Percentiles rank a stretch among this genome's conserved stretches.
phyloP scores from a whole-genome alignment of 2,329 filamentous ascomycete genomes.

The Ceratocystis colombiana region DNA sequence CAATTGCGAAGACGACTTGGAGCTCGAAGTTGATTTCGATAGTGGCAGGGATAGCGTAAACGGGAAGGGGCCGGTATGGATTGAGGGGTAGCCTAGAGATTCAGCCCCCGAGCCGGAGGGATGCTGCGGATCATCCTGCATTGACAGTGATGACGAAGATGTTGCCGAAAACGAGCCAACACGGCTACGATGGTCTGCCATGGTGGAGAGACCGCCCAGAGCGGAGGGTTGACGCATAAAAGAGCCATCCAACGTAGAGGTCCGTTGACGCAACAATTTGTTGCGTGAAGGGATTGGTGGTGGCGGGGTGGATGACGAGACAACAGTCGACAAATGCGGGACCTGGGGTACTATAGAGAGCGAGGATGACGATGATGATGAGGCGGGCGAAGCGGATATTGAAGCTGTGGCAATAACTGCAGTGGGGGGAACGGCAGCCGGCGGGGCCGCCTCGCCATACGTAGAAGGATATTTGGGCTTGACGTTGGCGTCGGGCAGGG shows the following conservation, averaged over 20 bases:
- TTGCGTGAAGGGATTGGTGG: constrained; percentile 25
- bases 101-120: constrained; percentile 35
- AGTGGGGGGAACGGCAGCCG: constrained; percentile 10
- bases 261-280: constrained; percentile 40
- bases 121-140: constrained; percentile 41
- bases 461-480: constrained; percentile 23
- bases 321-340: neutral
- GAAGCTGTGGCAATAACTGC: constrained; percentile 15
- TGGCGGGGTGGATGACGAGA: constrained; percentile 4
- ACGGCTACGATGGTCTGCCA: constrained; percentile 49
- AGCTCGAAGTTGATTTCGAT: constrained; percentile 2
- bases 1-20: constrained; percentile 8
- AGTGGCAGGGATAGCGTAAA: neutral
- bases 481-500: constrained; percentile 34
- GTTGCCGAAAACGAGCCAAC: constrained; percentile 58
- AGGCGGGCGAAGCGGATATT: constrained; percentile 9
- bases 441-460: constrained; percentile 32
- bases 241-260: constrained; percentile 48
- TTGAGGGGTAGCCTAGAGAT: constrained; percentile 37
- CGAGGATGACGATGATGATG: constrained; percentile 2
- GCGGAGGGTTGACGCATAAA: constrained; percentile 38
- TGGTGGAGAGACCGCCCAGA: constrained; percentile 31
- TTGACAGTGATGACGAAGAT: constrained; percentile 43
- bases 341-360: constrained; percentile 8
- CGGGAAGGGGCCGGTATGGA: constrained; percentile 30